Percentiles rank a stretch among this genome's conserved stretches.
Conservation (phyloP, 192 early-diverging fungal species). For the Rhizophlyctis rosea region DNA sequence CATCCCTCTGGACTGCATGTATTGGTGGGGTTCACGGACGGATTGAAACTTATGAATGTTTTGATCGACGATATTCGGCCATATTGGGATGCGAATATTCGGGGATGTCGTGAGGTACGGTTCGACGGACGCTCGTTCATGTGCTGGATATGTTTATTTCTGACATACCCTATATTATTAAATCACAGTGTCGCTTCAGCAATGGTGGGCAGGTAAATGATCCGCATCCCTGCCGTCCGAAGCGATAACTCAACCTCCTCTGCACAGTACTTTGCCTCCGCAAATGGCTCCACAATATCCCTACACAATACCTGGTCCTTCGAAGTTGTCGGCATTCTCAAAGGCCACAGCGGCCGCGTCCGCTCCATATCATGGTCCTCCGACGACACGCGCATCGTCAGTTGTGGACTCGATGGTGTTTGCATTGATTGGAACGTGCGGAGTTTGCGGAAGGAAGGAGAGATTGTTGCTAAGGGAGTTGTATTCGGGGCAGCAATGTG, state of each 20-base stretch:
- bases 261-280: conserved; percentile 53
- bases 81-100: conserved; percentile 49
- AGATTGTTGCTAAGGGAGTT: conserved; percentile 17
- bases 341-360: conserved; percentile 52
- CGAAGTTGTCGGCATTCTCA: conserved; percentile 39
- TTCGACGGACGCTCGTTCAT: neutral
- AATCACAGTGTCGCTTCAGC: conserved; percentile 55
- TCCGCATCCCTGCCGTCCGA: neutral
- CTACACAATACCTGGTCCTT: conserved; percentile 56
- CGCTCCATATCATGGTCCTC: conserved; percentile 48
- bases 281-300: conserved; percentile 45
- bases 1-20: conserved; percentile 59
- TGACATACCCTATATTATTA: neutral
- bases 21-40: conserved; percentile 51
- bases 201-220: conserved; percentile 43
- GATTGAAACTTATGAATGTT: conserved; percentile 54
- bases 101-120: conserved; percentile 50
- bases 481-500: conserved; percentile 33
- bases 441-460: conserved; percentile 33
- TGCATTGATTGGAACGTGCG: conserved; percentile 49
- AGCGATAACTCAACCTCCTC: neutral
- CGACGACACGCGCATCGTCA: conserved; percentile 50
- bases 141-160: neutral
- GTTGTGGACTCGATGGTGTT: conserved; percentile 49
- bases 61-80: conserved; percentile 56